A percentile compares a stretch with the other conserved stretches of the same genome.
These are phyloP conservation scores for Carex myosuroides DNA, from an alignment of 176 grass and related monocot genomes.

Conservation along the genomic window DNA sequence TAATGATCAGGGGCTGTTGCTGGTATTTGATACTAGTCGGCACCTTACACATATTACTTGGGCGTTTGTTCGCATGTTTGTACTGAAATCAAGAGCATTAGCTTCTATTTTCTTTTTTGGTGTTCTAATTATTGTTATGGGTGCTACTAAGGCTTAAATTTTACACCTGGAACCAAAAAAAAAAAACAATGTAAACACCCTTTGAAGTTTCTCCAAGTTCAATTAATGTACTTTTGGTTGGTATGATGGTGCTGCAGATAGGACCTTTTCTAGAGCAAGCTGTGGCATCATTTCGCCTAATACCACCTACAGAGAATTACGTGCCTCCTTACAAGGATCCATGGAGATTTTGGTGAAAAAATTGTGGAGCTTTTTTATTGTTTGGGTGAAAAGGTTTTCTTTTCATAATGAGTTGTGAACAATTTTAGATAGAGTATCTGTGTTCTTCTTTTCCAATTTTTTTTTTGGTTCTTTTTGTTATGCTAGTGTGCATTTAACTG, in stretches of 20 bases:
- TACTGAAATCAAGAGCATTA: neutral
- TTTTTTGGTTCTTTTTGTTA: neutral
- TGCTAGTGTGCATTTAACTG: neutral
- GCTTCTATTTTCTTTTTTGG: neutral
- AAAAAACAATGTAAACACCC: neutral
- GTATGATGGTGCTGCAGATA: conserved; percentile 36
- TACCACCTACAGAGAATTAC: conserved; percentile 69
- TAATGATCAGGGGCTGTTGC: neutral
- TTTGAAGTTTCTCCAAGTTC: conserved; percentile 19
- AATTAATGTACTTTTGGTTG: conserved; percentile 16
- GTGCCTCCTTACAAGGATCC: conserved; percentile 91
- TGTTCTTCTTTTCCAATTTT: neutral
- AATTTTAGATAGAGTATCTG: neutral
- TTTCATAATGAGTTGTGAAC: neutral
- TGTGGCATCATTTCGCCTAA: conserved; percentile 78
- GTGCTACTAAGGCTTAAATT: neutral
- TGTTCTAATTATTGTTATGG: neutral
- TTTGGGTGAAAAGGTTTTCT: neutral
- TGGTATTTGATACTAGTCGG: neutral
- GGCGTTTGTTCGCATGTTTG: neutral
- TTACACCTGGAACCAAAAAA: neutral
- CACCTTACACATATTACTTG: neutral
- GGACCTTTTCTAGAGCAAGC: conserved; percentile 74
- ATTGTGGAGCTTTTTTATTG: neutral
- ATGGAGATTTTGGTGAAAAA: conserved; percentile 95